Percentiles rank a stretch among this genome's conserved stretches.
Evolutionary conservation across 192 early-diverging fungal genomes (phyloP).

Genomic region (Coemansia sp.): DNA sequence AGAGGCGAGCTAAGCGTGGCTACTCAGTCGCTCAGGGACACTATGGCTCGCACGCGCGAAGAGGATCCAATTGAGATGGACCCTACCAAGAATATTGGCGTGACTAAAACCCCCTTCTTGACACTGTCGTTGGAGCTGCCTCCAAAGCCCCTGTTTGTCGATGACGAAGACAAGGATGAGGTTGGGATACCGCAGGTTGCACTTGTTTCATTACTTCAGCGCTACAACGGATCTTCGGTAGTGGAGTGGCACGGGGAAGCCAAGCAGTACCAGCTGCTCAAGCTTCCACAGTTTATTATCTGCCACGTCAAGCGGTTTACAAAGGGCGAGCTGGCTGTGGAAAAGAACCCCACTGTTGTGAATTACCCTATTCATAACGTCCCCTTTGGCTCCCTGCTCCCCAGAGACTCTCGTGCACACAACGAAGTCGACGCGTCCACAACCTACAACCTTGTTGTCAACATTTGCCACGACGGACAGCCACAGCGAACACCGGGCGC

Average conservation of each 20-base stretch:
- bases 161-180: slow-evolving; percentile 77
- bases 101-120: slow-evolving; percentile 64
- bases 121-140: slow-evolving; percentile 87
- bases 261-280: slow-evolving; percentile 68
- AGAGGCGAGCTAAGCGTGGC: slow-evolving; percentile 81
- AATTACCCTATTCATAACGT: slow-evolving; percentile 87
- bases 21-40: slow-evolving; percentile 57
- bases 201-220: slow-evolving; percentile 69
- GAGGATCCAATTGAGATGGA: slow-evolving; percentile 15
- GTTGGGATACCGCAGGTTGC: slow-evolving; percentile 84
- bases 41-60: slow-evolving; percentile 19
- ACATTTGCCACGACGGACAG: slow-evolving; percentile 86
- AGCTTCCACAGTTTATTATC: slow-evolving; percentile 80
- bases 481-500: slow-evolving; percentile 17
- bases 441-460: slow-evolving; percentile 81
- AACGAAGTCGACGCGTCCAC: slow-evolving; percentile 24
- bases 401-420: slow-evolving; percentile 44
- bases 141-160: slow-evolving; percentile 83
- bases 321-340: slow-evolving; percentile 74
- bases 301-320: slow-evolving; percentile 89
- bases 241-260: slow-evolving; percentile 50
- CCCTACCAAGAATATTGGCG: slow-evolving; percentile 14
- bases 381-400: slow-evolving; percentile 70
- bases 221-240: slow-evolving; percentile 76
- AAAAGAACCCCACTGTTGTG: slow-evolving; percentile 97